Percentiles rank a stretch among this genome's conserved stretches.
Conservation (phyloP, 257 asterid genomes). For the Agastache rugosa region DNA sequence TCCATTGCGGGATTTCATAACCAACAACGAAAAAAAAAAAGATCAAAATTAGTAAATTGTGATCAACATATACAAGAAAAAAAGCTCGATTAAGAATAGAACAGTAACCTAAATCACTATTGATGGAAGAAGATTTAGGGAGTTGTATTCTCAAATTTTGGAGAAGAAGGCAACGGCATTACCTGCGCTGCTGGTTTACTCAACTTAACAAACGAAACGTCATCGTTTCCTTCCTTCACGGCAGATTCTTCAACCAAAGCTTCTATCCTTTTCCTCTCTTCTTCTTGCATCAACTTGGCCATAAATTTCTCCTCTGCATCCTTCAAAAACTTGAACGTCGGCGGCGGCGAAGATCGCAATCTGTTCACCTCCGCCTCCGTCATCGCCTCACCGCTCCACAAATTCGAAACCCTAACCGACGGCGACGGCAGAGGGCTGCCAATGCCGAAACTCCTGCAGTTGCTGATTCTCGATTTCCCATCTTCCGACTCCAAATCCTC, state of each 20-base stretch:
- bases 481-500: slow-evolving; percentile 92
- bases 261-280: slow-evolving; percentile 49
- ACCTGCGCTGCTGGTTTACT: slow-evolving; percentile 60
- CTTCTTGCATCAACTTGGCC: slow-evolving; percentile 48
- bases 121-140: background rate
- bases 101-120: slow-evolving; percentile 25
- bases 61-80: slow-evolving; percentile 26
- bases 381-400: slow-evolving; percentile 57
- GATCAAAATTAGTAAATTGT: slow-evolving; percentile 10
- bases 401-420: slow-evolving; percentile 47
- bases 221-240: slow-evolving; percentile 36
- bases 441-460: slow-evolving; percentile 44
- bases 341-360: slow-evolving; percentile 89
- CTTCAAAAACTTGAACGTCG: slow-evolving; percentile 81
- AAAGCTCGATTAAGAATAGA: background rate
- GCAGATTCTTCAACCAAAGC: slow-evolving; percentile 28
- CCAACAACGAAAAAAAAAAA: background rate
- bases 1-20: background rate
- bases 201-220: slow-evolving; percentile 48
- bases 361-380: slow-evolving; percentile 58
- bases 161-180: slow-evolving; percentile 67
- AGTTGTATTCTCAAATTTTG: slow-evolving; percentile 28
- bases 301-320: slow-evolving; percentile 91
- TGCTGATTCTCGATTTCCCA: slow-evolving; percentile 61
- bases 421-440: slow-evolving; percentile 66